Base-by-base conservation (phyloP, 306 rosid genomes). In the Rosa persica region DNA sequence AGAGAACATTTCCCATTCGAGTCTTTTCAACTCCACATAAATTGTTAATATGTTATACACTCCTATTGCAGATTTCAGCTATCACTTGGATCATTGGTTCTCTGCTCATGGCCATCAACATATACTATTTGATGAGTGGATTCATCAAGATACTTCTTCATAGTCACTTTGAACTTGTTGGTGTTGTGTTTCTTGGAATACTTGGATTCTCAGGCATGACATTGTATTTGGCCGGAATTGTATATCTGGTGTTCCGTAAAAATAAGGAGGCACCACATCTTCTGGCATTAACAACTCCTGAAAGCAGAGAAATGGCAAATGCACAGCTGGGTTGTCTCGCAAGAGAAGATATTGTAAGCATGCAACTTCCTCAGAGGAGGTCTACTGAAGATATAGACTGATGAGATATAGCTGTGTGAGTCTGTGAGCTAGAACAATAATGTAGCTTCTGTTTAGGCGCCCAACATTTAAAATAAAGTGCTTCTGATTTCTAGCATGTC, bases 361-460 rank as follows among this genome's bases (percentile, higher is more conserved):
- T 89, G 99, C 99, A 95, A 67, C 88, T 95, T 75, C 99, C 99
- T 78, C 92, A 89, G 54, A 92, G 90, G 87, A 88, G 87, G 67
- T 70, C 78, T 36, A 68, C 84, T 13, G 79, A 72, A 47, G 93
- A 85, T 65, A 9, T 89, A 48, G 89, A 92, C 85, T 94, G 70
- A 88, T 69, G 65, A 75, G 44, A 36, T 72, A 47, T 75, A 42
- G 60, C 46, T 54, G 40, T 58, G 46, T 25, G 61, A 54, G 25
- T 27, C 61, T 54, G 12, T 20, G 27, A 74, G 25, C 23, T 51
- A 73, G 75, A 55, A 39, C 68, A 78, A 75, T 68, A 77, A 76
- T 71, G 20, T 5, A 67, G 25, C 47, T 17, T 20, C 23, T 48
- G 19, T 23, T n/a, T 76, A 51, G 44, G 23, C 65, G 52, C 74